These are phyloP conservation scores for Echeveria elegans DNA, from an alignment of 164 flowering plant species.

Conservation along the genomic window DNA sequence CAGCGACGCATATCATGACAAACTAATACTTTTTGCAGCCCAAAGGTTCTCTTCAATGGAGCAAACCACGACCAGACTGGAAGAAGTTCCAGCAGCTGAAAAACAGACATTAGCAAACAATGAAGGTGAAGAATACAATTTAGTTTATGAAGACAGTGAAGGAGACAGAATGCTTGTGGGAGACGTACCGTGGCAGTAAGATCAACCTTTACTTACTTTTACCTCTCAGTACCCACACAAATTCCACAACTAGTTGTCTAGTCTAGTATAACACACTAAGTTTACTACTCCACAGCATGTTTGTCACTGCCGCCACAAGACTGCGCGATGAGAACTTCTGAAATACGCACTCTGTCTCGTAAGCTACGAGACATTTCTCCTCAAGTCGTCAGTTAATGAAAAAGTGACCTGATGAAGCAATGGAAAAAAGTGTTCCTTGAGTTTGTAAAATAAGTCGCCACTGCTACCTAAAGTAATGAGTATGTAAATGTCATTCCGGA, in stretches of 20 bases:
- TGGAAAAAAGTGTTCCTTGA: too few relatives aligned
- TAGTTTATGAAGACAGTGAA: slow-evolving; percentile 32
- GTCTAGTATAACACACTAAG: background rate
- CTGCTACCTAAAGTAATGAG: too few relatives aligned
- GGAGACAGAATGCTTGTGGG: slow-evolving; percentile 38
- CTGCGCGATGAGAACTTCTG: slow-evolving; percentile 47
- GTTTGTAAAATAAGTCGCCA: too few relatives aligned
- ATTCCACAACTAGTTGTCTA: too few relatives aligned
- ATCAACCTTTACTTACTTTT: background rate
- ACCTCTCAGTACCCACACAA: background rate
- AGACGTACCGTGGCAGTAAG: slow-evolving; percentile 41
- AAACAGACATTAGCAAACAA: background rate
- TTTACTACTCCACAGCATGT: slow-evolving; percentile 37
- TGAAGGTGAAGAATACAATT: slow-evolving; percentile 20
- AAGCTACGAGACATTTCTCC: slow-evolving; percentile 16
- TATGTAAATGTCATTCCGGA: too few relatives aligned
- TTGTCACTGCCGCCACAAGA: slow-evolving; percentile 47
- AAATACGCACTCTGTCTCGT: slow-evolving; percentile 25
- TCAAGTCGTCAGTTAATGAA: background rate
- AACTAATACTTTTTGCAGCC: slow-evolving; percentile 11
- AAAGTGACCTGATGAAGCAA: slow-evolving; percentile 37
- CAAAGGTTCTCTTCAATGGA: slow-evolving; percentile 14
- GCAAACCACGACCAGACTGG: slow-evolving; percentile 9
- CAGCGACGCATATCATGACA: background rate
- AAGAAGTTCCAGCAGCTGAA: background rate